Evolutionary conservation across 495 filamentous ascomycete genomes (phyloP).

Genomic region (Aspergillus leporis): DNA sequence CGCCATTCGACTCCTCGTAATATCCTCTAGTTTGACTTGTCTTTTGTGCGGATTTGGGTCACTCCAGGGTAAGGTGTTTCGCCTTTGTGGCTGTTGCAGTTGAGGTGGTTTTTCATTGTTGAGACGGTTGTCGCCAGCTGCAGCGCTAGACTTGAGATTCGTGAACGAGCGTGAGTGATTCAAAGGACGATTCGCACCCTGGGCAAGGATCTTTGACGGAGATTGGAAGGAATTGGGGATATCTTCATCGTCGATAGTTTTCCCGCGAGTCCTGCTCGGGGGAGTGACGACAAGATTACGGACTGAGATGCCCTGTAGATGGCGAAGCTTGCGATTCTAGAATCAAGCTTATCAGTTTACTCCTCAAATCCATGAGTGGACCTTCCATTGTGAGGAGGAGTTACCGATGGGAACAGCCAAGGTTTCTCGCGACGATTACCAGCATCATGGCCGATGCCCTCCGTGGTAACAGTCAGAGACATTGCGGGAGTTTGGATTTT

Average conservation of each 20-base stretch:
- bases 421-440: slow-evolving; percentile 43
- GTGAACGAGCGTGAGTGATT: slow-evolving; percentile 75
- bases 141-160: slow-evolving; percentile 51
- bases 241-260: slow-evolving; percentile 83
- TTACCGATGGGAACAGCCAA: slow-evolving; percentile 52
- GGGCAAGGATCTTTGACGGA: slow-evolving; percentile 66
- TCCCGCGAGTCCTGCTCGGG: slow-evolving; percentile 56
- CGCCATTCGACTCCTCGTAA: slow-evolving; percentile 69
- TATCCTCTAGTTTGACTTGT: slow-evolving; percentile 76
- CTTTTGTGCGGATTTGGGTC: slow-evolving; percentile 64
- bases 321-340: slow-evolving; percentile 84
- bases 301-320: slow-evolving; percentile 82
- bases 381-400: not conserved
- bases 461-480: slow-evolving; percentile 22
- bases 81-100: slow-evolving; percentile 50
- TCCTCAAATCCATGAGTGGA: slow-evolving; percentile 9
- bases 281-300: slow-evolving; percentile 75
- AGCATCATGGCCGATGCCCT: slow-evolving; percentile 19
- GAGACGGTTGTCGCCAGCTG: slow-evolving; percentile 26
- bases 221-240: slow-evolving; percentile 67
- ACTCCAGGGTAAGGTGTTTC: slow-evolving; percentile 69
- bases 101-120: slow-evolving; percentile 23
- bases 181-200: slow-evolving; percentile 54
- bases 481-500: slow-evolving; percentile 20
- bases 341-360: slow-evolving; percentile 12